Evolutionary conservation across 192 early-diverging fungal species (phyloP).

Genomic region (Coemansia sp.): DNA sequence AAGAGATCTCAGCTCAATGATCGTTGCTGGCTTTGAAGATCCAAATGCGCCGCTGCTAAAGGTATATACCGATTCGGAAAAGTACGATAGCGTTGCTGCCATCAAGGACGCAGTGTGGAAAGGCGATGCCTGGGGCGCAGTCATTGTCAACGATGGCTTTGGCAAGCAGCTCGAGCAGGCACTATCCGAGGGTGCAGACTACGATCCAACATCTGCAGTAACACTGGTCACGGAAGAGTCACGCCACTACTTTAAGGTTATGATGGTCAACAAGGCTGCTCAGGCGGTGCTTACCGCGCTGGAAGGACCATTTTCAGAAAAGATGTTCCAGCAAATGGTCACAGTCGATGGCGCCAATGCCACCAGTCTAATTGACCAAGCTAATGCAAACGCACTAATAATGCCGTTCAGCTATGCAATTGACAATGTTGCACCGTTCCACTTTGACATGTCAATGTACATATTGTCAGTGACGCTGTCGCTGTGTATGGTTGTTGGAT

Average conservation of each 20-base stretch:
- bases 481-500: conserved; percentile 44
- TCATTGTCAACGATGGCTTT: conserved; percentile 47
- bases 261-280: conserved; percentile 8
- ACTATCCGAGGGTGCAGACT: conserved; percentile 23
- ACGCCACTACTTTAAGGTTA: conserved; percentile 46
- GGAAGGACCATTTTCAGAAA: conserved; percentile 26
- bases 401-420: conserved; percentile 37
- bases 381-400: conserved; percentile 39
- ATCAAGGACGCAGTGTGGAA: conserved; percentile 41
- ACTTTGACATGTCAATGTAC: conserved; percentile 51
- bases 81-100: conserved; percentile 7
- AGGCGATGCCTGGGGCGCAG: conserved; percentile 41
- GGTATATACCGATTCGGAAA: conserved; percentile 14
- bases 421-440: conserved; percentile 49
- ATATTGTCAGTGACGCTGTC: conserved; percentile 48
- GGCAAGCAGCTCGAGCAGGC: conserved; percentile 28
- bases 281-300: conserved; percentile 22
- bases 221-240: conserved; percentile 44
- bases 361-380: conserved; percentile 11
- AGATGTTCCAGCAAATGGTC: conserved; percentile 17
- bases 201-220: conserved; percentile 26
- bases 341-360: conserved; percentile 7
- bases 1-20: conserved; percentile 16
- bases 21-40: conserved; percentile 19
- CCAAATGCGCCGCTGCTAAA: conserved; percentile 15